Evolutionary conservation across 2,329 filamentous ascomycete genomes (phyloP).

Genomic region (Zalaria obscura): DNA sequence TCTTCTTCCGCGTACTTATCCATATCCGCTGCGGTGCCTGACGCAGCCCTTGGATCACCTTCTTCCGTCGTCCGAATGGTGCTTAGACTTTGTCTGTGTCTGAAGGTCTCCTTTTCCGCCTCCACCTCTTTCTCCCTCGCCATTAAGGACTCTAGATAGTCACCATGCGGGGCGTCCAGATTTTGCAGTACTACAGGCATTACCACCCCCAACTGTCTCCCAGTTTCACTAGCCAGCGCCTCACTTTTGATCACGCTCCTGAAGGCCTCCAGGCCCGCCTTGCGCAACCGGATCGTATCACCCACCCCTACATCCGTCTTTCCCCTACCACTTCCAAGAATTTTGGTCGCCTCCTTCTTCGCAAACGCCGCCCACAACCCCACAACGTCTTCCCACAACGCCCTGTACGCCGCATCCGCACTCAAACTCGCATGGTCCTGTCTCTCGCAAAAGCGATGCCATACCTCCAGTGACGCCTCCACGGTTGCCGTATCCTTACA

Average conservation of each 20-base stretch:
- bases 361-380: slow-evolving; percentile 67
- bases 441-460: slow-evolving; percentile 76
- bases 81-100: background rate
- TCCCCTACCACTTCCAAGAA: slow-evolving; percentile 13
- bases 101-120: slow-evolving; percentile 44
- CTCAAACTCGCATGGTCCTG: slow-evolving; percentile 77
- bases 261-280: slow-evolving; percentile 50
- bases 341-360: slow-evolving; percentile 39
- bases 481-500: slow-evolving; percentile 86
- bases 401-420: slow-evolving; percentile 71
- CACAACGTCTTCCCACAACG: slow-evolving; percentile 71
- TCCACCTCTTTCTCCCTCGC: slow-evolving; percentile 35
- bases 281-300: slow-evolving; percentile 50
- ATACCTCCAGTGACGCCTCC: slow-evolving; percentile 75
- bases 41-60: slow-evolving; percentile 51
- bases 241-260: slow-evolving; percentile 71
- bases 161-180: slow-evolving; percentile 59
- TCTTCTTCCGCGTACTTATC: slow-evolving; percentile 85
- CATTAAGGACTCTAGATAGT: slow-evolving; percentile 54
- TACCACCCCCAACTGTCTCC: slow-evolving; percentile 62
- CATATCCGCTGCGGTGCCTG: slow-evolving; percentile 70
- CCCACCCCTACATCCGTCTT: slow-evolving; percentile 39
- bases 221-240: slow-evolving; percentile 58
- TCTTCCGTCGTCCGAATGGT: slow-evolving; percentile 44
- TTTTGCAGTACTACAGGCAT: slow-evolving; percentile 81